Base-by-base conservation (phyloP, 2,329 filamentous ascomycete genomes). In the Aspergillus sp. region DNA sequence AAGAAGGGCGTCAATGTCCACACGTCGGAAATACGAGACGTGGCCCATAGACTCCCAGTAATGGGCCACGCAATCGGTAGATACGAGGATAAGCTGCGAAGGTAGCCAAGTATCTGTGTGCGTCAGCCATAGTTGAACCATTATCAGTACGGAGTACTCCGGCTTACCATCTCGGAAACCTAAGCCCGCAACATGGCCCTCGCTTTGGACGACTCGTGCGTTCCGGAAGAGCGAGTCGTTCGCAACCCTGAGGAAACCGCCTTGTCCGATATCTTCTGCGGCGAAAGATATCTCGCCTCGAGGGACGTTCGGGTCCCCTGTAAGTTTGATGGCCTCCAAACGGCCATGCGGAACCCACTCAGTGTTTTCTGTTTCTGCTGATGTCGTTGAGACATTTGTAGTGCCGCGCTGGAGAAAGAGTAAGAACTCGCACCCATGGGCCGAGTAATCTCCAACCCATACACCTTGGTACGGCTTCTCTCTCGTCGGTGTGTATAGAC, bases 391-490 rank as follows among this genome's bases (percentile, higher is more conserved):
- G 61, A 7, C 54, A 47, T 41, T 4, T 13, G 48, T 48, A 2
- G 41, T 46, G 35, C 85, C 83, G 0, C 83, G 82, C 61, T 98
- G 93, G 56, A 89, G 75, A 41, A 97, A 73, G 10, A 94, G 74
- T 4, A 97, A 62, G 48, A 96, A 95, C 66, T 97, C 91, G 64
- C 86, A 90, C 1, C 90, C 90, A 59, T 97, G 90, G 0, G 81
- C 83, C 22, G 83, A 85, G 60, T 95, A 96, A 64, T 96, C 90
- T 0, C 90, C 90, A 13, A 90, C 85, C 86, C 88, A 97, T 25
- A 98, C 88, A 0, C 91, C 91, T 53, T 89, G 83, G 74, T 84
- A 96, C 0, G 90, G 90, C 63, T 90, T 91, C 47, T 83, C 76
- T 7, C 72, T 65, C 0, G 90, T 95, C 0, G 91, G 89, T 0